Evolutionary conservation across 257 asterid species (phyloP).

Genomic region (Capsicum rhomboideum): DNA sequence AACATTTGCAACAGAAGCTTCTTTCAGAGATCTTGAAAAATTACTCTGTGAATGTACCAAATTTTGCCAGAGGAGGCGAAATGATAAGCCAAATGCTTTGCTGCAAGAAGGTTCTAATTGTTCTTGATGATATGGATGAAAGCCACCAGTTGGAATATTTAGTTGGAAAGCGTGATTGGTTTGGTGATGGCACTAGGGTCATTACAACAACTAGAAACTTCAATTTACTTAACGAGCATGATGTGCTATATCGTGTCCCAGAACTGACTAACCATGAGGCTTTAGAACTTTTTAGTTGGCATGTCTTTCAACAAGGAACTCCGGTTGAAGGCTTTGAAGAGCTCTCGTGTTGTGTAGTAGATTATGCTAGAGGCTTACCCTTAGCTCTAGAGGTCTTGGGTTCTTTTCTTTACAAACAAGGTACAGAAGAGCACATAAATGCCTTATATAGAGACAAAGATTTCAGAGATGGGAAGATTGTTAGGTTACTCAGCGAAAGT

Average conservation of each 20-base stretch:
- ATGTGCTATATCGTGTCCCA: background rate
- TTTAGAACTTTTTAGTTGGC: background rate
- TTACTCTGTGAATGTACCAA: background rate
- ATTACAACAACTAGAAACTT: background rate
- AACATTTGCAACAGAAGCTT: background rate
- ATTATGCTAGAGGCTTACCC: background rate
- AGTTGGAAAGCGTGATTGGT: background rate
- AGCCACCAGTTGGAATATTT: background rate
- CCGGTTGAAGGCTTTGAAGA: background rate
- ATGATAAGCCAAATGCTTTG: background rate
- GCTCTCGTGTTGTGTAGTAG: background rate
- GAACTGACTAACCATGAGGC: background rate
- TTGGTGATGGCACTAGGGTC: conserved; percentile 3
- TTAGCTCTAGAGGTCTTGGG: background rate
- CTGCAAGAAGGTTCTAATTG: background rate
- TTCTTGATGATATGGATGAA: background rate
- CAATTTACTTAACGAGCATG: background rate
- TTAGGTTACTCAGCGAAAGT: background rate
- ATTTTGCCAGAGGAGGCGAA: background rate
- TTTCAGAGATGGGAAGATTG: background rate
- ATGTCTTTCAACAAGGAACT: background rate
- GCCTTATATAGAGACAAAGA: background rate
- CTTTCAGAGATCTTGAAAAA: background rate
- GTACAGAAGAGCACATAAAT: background rate
- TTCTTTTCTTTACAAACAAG: background rate